Conservation (phyloP, 805 yeast genomes). For the Candida khao-thaluensis region DNA sequence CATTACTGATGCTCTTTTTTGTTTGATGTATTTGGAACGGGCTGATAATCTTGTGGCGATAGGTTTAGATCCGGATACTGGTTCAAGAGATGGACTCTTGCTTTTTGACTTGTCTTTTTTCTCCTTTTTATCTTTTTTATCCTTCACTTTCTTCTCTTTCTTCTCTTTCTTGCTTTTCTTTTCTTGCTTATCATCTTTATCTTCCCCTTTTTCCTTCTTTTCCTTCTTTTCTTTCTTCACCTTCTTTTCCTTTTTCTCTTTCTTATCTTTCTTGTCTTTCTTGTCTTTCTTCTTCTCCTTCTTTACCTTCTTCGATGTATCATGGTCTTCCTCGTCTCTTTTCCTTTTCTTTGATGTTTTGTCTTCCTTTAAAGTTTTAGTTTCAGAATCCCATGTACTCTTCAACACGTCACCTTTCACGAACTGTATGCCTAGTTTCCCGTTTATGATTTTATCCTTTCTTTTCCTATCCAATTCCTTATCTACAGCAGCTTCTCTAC, state of each 20-base stretch:
- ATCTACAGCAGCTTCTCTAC: constrained; percentile 67
- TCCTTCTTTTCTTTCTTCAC: constrained; percentile 18
- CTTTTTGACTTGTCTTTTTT: constrained; percentile 8
- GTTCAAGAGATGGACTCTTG: constrained; percentile 6
- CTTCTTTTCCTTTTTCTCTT: constrained; percentile 20
- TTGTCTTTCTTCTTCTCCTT: constrained; percentile 19
- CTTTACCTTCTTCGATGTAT: constrained; percentile 12
- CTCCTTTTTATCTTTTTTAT: constrained; percentile 13
- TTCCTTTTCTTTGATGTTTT: constrained; percentile 20
- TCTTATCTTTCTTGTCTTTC: constrained; percentile 20
- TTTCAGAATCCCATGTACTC: constrained; percentile 79
- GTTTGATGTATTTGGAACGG: constrained; percentile 83
- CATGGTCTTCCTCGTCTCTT: constrained; percentile 6
- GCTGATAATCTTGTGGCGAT: constrained; percentile 50
- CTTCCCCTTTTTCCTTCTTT: constrained; percentile 22
- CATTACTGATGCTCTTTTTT: constrained; percentile 87
- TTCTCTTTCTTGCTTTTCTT: constrained; percentile 26
- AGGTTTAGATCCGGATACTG: constrained; percentile 14
- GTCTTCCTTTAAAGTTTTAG: constrained; percentile 23
- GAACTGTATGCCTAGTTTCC: constrained; percentile 86
- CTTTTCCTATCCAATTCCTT: constrained; percentile 69
- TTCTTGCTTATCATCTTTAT: constrained; percentile 18
- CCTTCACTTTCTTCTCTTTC: constrained; percentile 22
- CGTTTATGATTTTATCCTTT: constrained; percentile 68
- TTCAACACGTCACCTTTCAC: constrained; percentile 79